Base-by-base conservation (phyloP, 2,329 filamentous ascomycete genomes). In the Alternaria sp. region DNA sequence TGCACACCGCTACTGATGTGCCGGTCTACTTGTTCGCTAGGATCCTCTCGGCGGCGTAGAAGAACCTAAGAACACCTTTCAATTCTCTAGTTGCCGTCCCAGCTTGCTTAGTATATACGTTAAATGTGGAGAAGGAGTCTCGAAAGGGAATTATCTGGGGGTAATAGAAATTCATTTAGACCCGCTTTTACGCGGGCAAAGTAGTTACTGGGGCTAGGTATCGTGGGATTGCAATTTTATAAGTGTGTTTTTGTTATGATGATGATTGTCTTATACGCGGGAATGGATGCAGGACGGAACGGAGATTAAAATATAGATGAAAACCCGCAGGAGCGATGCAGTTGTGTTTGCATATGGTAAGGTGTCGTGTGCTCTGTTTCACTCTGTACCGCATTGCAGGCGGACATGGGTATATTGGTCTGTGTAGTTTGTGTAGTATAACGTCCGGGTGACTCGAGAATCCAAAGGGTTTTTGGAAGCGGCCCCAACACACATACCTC, bases 1-100 rank as follows among this genome's bases (percentile, higher is more conserved):
- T 24, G 14, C 46, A 48, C 46, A 48, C 44, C 44, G 44, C 44
- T 48, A 48, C 28, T 48, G 28, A 48, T 48, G 28, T 48, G 44
- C 44, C 44, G 44, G n/a, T 3, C 28, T 34, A 20, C 24, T 26
- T 26, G 24, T 26, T 26, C 24, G 24, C 24, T 26, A 26, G 9
- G 32, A 36, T 36, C 28, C 30, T 34, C 28, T 47, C 28, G 44
- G 44, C 44, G 28, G 42, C 42, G 3, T 39, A 16, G 44, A 48
- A 48, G 44, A 22, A 14, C 44, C 28, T 34, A 34, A 48, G 44
- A 48, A 48, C 44, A 48, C 44, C n/a, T 32, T 16, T 36, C 43
- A 46, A 47, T 47, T 38, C 3, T 9, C 24, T 22, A 36, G 26
- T 30, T 46, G 18, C 39, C 39, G 20, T 20, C 12, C 39, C 20